Evolutionary conservation across 1,139 yeast genomes (phyloP).

Genomic region (Debaryomycetaceae sp.): DNA sequence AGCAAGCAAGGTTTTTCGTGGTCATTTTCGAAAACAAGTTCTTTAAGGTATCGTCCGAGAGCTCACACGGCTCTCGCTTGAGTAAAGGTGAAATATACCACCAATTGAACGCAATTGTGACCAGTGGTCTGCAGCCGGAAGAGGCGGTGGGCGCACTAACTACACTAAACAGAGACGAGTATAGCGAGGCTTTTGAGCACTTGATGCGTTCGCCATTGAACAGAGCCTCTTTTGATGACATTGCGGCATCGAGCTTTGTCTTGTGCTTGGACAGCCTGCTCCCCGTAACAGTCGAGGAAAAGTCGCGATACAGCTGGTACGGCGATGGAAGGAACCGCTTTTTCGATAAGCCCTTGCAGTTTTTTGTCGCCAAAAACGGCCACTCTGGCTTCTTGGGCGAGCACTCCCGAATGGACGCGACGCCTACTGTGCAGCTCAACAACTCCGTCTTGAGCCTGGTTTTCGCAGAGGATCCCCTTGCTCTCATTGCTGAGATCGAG

Average conservation of each 20-base stretch:
- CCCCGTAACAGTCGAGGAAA: constrained; percentile 77
- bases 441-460: constrained; percentile 59
- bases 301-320: constrained; percentile 86
- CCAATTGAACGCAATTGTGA: constrained; percentile 50
- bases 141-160: constrained; percentile 71
- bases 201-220: constrained; percentile 49
- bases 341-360: constrained; percentile 87
- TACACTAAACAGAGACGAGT: constrained; percentile 77
- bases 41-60: constrained; percentile 70
- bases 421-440: constrained; percentile 86
- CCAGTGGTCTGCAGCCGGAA: constrained; percentile 27
- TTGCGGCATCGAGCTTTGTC: constrained; percentile 72
- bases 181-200: constrained; percentile 52
- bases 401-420: constrained; percentile 97
- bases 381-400: constrained; percentile 91
- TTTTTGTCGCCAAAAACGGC: constrained; percentile 73
- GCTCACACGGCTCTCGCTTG: constrained; percentile 39
- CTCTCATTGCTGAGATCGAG: constrained; percentile 15
- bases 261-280: constrained; percentile 64
- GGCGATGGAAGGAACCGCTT: constrained; percentile 87
- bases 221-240: constrained; percentile 49
- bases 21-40: constrained; percentile 72
- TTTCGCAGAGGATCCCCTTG: constrained; percentile 30
- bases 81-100: constrained; percentile 53
- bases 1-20: constrained; percentile 58